These are phyloP conservation scores for Calonectria henricotiae DNA, from an alignment of 2,329 filamentous ascomycete species.

Conservation along the genomic window DNA sequence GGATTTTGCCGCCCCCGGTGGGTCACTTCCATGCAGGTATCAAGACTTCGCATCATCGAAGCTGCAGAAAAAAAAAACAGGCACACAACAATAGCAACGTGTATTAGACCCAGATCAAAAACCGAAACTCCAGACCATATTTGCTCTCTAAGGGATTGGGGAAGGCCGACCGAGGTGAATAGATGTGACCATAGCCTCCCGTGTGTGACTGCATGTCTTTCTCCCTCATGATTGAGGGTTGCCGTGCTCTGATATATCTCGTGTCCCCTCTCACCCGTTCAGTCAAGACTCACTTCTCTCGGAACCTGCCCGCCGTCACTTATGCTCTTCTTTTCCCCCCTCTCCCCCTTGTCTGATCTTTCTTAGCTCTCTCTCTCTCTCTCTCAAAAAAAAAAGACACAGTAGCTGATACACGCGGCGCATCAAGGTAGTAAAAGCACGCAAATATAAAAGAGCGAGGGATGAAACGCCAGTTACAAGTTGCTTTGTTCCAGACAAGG, in stretches of 20 bases:
- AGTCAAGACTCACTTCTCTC: conserved; percentile 34
- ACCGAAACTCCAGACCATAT: conserved; percentile 67
- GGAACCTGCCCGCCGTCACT: conserved; percentile 15
- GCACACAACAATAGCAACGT: conserved; percentile 54
- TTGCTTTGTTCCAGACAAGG: conserved; percentile 37
- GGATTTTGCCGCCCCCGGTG: conserved; percentile 2
- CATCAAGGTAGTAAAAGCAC: conserved; percentile 48
- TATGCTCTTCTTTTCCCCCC: conserved; percentile 16
- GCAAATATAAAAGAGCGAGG: conserved; percentile 49
- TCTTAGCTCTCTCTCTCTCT: conserved; percentile 29
- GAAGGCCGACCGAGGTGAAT: conserved; percentile 49
- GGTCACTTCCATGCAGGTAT: conserved; percentile 33
- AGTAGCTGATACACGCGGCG: conserved; percentile 40
- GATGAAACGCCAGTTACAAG: conserved; percentile 46
- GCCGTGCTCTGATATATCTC: conserved; percentile 43
- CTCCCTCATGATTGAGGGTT: conserved; percentile 44
- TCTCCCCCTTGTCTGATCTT: conserved; percentile 34
- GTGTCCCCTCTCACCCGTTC: conserved; percentile 31
- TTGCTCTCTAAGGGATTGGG: conserved; percentile 59
- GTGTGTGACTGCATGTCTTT: conserved; percentile 45
- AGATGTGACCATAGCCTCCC: conserved; percentile 51
- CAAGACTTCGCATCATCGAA: conserved; percentile 29
- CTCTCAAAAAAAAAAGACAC: conserved; percentile 32
- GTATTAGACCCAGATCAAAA: conserved; percentile 65
- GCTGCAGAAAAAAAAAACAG: conserved; percentile 40